These are phyloP conservation scores for Ascochyta viciae-villosae DNA, from an alignment of 2,329 filamentous ascomycete species.

Conservation along the genomic window DNA sequence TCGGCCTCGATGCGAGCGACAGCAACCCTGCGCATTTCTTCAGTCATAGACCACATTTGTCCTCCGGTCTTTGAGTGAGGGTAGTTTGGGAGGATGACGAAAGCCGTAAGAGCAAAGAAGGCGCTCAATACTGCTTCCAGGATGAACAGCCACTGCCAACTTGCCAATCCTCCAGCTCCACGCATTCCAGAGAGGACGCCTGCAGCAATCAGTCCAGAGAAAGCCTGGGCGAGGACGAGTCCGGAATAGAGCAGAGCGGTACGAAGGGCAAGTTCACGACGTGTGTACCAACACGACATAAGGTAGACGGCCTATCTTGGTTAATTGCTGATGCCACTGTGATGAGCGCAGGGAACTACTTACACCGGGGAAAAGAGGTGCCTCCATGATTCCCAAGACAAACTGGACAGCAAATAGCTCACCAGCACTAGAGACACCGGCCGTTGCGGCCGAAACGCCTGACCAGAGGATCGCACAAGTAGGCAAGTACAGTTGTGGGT, in stretches of 20 bases:
- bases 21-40: conserved; percentile 7
- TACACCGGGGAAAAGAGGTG: conserved; percentile 65
- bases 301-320: conserved; percentile 14
- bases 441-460: conserved; percentile 54
- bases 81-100: conserved; percentile 56
- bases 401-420: conserved; percentile 56
- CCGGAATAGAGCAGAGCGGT: conserved; percentile 53
- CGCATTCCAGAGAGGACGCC: conserved; percentile 40
- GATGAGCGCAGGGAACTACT: background rate
- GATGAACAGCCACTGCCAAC: conserved; percentile 35
- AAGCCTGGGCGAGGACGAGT: conserved; percentile 64
- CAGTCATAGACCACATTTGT: conserved; percentile 11
- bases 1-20: conserved; percentile 15
- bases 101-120: conserved; percentile 38
- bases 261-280: conserved; percentile 14
- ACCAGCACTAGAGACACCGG: conserved; percentile 65
- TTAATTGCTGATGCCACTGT: background rate
- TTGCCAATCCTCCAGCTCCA: conserved; percentile 42
- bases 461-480: conserved; percentile 17
- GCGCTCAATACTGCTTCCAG: conserved; percentile 20
- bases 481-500: conserved; percentile 18
- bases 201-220: conserved; percentile 62
- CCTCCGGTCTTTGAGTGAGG: conserved; percentile 32
- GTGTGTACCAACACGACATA: conserved; percentile 21
- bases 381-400: conserved; percentile 73